These are phyloP conservation scores for Blastobotrys arbuscula DNA, from an alignment of 1,139 yeast species.

Conservation along the genomic window DNA sequence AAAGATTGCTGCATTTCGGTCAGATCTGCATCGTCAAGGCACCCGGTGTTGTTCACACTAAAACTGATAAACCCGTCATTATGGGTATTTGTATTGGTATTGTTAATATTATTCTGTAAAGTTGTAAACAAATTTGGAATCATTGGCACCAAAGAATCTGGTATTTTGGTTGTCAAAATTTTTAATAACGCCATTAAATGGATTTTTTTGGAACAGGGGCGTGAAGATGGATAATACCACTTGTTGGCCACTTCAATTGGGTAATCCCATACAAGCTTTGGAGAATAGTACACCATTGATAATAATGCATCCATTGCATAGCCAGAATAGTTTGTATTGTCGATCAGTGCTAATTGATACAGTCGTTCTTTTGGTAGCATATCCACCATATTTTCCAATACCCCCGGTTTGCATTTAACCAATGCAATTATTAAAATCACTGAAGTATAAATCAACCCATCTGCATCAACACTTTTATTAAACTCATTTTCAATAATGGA, in stretches of 20 bases:
- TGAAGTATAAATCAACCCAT: neutral
- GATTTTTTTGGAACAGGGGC: slow-evolving; percentile 7
- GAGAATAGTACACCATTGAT: slow-evolving; percentile 3
- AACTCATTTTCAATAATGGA: neutral
- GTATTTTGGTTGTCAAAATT: neutral
- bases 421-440: slow-evolving; percentile 1
- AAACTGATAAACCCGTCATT: neutral
- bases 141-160: neutral
- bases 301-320: neutral
- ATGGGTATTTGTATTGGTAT: neutral
- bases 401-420: neutral
- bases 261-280: neutral
- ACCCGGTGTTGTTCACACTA: neutral
- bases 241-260: neutral
- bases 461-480: too few species aligned
- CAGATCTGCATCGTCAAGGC: slow-evolving; percentile 4
- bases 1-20: slow-evolving; percentile 7
- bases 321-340: too few species aligned
- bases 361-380: neutral
- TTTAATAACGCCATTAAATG: neutral
- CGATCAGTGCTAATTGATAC: neutral
- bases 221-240: neutral
- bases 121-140: neutral
- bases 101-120: neutral
- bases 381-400: neutral